Conservation (phyloP, 2,329 filamentous ascomycete genomes). For the Ophiostoma populinum region DNA sequence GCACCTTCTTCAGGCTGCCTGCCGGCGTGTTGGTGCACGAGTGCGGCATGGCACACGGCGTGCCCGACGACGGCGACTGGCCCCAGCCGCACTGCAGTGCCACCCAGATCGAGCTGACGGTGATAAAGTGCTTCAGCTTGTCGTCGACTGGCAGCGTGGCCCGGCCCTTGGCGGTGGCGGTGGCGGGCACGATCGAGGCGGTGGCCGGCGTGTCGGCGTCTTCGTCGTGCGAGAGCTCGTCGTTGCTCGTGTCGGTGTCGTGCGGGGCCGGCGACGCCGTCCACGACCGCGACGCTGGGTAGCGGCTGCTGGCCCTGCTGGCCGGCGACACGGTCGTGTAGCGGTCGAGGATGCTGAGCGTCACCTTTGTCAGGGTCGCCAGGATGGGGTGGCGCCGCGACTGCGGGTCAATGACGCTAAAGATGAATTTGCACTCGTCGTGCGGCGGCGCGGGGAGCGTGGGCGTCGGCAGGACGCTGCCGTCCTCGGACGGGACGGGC, state of each 20-base stretch:
- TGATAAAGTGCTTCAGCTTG: conserved; percentile 29
- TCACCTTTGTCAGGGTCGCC: conserved; percentile 45
- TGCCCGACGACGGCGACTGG: neutral
- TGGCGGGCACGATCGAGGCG: conserved; percentile 4
- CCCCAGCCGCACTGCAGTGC: conserved; percentile 26
- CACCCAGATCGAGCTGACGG: conserved; percentile 34
- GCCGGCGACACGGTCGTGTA: conserved; percentile 42
- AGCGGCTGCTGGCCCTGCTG: conserved; percentile 22
- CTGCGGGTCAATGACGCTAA: conserved; percentile 56
- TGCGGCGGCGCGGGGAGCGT: conserved; percentile 7
- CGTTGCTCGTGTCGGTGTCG: conserved; percentile 13
- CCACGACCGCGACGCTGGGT: conserved; percentile 25
- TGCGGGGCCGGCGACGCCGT: conserved; percentile 8
- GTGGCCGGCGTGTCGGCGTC: conserved; percentile 3
- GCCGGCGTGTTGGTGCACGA: neutral
- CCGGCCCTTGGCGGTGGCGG: conserved; percentile 14
- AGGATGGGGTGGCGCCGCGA: conserved; percentile 58
- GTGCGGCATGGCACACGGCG: neutral
- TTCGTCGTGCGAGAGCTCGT: conserved; percentile 4
- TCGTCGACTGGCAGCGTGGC: conserved; percentile 24
- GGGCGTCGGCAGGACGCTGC: conserved; percentile 10
- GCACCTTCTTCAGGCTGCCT: neutral
- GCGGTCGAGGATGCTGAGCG: conserved; percentile 50
- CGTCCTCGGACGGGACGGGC: neutral
- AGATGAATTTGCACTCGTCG: conserved; percentile 46